Evolutionary conservation across 805 yeast species (phyloP).

Genomic region (Hemisphaericaspora nanyangensis): DNA sequence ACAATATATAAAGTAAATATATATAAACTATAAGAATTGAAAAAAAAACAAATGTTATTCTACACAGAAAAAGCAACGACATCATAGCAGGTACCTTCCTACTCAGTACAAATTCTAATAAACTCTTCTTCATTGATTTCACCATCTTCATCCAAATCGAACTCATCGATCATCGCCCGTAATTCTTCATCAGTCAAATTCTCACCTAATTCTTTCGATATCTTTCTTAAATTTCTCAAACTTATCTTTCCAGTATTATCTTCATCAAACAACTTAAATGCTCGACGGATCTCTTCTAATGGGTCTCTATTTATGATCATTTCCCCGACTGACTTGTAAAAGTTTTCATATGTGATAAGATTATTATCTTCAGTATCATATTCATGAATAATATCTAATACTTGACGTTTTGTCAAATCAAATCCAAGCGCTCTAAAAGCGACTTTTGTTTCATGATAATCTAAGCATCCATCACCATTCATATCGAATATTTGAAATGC

Average conservation of each 20-base stretch:
- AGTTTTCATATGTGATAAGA: constrained; percentile 75
- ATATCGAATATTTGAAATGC: constrained; percentile 90
- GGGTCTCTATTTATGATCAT: constrained; percentile 89
- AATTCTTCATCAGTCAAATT: constrained; percentile 88
- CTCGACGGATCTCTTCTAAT: constrained; percentile 83
- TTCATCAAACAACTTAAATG: constrained; percentile 85
- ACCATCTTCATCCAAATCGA: constrained; percentile 94
- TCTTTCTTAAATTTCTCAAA: constrained; percentile 76
- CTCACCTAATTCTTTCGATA: constrained; percentile 91
- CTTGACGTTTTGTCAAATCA: constrained; percentile 71
- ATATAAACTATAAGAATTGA: not conserved
- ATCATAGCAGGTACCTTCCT: constrained; percentile 2
- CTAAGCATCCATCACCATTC: constrained; percentile 86
- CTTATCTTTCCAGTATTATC: constrained; percentile 85
- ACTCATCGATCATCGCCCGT: constrained; percentile 95
- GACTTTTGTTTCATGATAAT: constrained; percentile 89
- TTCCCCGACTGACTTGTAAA: constrained; percentile 70
- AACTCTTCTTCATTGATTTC: constrained; percentile 90
- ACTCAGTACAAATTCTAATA: constrained; percentile 80
- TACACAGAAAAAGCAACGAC: not conserved
- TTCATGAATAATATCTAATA: constrained; percentile 71
- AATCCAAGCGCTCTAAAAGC: constrained; percentile 94
- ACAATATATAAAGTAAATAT: not conserved
- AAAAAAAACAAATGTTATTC: not conserved
- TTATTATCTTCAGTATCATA: constrained; percentile 75